Evolutionary conservation across 768 basidiomycete species (phyloP), one percentile per base, ranked within the genome.

Genomic region (Epithele typhae): DNA sequence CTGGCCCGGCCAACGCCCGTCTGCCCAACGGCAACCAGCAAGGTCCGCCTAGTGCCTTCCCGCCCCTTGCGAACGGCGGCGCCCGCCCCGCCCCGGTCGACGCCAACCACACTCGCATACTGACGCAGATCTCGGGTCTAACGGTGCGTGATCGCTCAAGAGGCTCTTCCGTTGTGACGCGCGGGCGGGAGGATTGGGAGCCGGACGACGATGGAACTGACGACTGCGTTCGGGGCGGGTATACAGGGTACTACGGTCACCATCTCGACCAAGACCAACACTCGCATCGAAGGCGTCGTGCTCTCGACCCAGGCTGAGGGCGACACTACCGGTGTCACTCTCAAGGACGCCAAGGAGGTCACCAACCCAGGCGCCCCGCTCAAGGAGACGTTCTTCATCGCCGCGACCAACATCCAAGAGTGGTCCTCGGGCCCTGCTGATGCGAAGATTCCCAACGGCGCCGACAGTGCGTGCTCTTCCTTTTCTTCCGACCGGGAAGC

Each of bases 331-430:
- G 90, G 89, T 37, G 78, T 90, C 43, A 81, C 81, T 7, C 75
- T 92, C 51, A 84, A 81, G 60, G 85, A 91, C 64, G 85, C 77
- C 59, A 85, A 82, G 67, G 88, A 92, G 53, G 67, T 90, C 43
- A 70, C 77, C 12, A 74, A 67, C 48, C 80, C 82, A 8, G 83
- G 80, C 39, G 77, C 78, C 1, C 78, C 89, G 24, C 74, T 86
- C 50, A 86, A 81, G 64, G 87, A 90, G 40, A 66, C 70, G 8
- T 55, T 84, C 37, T 88, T 88, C 64, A 73, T 92, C 51, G 74
- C 84, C 21, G 76, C 81, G 10, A 75, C 79, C 47, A 87, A 82
- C 62, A 87, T 91, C 61, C 84, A 86, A 22, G 68, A 61, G 35
- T 91, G 83, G 78, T 67, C 77, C 24, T 85, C 86, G 4, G 85